phyloP scores from a whole-genome alignment of 169 alveolate species.

The Cyclospora cayetanensis region DNA sequence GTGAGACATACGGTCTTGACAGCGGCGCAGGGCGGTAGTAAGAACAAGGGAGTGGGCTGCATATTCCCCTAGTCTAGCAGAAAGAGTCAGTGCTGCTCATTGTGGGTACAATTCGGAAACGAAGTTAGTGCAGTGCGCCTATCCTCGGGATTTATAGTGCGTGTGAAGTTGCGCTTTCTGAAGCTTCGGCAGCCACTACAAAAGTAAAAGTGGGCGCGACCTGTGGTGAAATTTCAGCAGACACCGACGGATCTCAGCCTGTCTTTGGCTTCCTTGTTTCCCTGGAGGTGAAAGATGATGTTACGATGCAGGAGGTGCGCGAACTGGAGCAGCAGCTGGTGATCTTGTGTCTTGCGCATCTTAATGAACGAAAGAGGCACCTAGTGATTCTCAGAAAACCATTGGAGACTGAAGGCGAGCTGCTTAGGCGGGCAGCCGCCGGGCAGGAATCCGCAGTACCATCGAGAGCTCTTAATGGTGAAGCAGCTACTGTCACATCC shows the following conservation, averaged over 20 bases:
- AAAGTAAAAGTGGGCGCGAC: too few relatives aligned
- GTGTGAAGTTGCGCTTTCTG: neutral
- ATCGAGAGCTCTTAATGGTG: neutral
- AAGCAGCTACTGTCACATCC: neutral
- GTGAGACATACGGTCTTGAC: neutral
- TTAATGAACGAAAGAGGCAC: neutral
- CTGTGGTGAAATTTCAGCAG: too few relatives aligned
- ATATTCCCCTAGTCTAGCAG: too few relatives aligned
- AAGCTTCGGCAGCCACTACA: neutral
- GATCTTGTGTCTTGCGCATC: neutral
- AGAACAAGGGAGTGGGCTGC: neutral
- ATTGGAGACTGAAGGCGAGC: neutral
- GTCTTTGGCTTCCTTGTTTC: neutral
- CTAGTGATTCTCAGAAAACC: neutral
- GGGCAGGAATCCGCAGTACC: neutral
- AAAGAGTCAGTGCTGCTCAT: too few relatives aligned
- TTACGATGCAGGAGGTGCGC: neutral
- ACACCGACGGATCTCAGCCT: neutral
- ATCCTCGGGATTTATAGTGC: neutral
- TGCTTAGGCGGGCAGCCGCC: neutral
- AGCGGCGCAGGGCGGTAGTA: neutral
- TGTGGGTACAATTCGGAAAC: too few relatives aligned
- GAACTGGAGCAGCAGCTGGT: conserved; percentile 37
- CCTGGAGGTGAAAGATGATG: neutral
- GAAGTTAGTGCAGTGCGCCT: too few relatives aligned